phyloP scores from a whole-genome alignment of 805 yeast genomes.

The Kluyveromyces wickerhamii region DNA sequence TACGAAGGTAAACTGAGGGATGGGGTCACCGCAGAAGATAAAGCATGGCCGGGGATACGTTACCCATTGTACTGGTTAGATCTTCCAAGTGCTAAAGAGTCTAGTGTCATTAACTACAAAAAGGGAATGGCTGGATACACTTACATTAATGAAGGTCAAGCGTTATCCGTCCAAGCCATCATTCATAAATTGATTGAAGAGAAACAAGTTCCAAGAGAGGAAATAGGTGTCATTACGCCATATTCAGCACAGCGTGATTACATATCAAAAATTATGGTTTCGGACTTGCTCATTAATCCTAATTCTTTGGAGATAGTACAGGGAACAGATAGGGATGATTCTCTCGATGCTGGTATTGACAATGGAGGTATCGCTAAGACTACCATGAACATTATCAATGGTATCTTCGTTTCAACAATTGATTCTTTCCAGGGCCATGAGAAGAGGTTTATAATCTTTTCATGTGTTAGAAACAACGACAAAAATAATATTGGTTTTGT shows the following conservation, averaged over 20 bases:
- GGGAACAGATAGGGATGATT: slow-evolving; percentile 57
- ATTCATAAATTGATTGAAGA: slow-evolving; percentile 45
- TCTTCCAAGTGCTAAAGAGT: slow-evolving; percentile 39
- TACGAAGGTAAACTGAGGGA: slow-evolving; percentile 43
- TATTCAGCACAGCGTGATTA: slow-evolving; percentile 67
- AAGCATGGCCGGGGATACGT: slow-evolving; percentile 39
- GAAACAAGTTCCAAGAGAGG: slow-evolving; percentile 40
- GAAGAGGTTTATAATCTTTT: slow-evolving; percentile 68
- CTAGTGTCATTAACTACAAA: slow-evolving; percentile 38
- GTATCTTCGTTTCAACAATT: slow-evolving; percentile 48
- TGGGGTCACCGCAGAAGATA: slow-evolving; percentile 50
- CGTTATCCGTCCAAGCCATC: slow-evolving; percentile 37
- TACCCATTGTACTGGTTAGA: slow-evolving; percentile 62
- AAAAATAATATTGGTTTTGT: slow-evolving; percentile 53
- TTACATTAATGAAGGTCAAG: slow-evolving; percentile 49
- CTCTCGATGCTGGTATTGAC: slow-evolving; percentile 32
- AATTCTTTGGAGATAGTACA: slow-evolving; percentile 36
- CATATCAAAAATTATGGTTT: slow-evolving; percentile 41
- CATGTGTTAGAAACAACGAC: slow-evolving; percentile 65
- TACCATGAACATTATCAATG: slow-evolving; percentile 33
- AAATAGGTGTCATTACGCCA: slow-evolving; percentile 67
- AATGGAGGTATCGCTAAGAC: too few relatives aligned
- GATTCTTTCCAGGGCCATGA: slow-evolving; percentile 93
- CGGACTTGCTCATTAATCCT: slow-evolving; percentile 52
- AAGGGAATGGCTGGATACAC: slow-evolving; percentile 46